These are phyloP conservation scores for Penicillium psychrosexuale DNA, from an alignment of 2,329 filamentous ascomycete genomes.

Conservation along the genomic window DNA sequence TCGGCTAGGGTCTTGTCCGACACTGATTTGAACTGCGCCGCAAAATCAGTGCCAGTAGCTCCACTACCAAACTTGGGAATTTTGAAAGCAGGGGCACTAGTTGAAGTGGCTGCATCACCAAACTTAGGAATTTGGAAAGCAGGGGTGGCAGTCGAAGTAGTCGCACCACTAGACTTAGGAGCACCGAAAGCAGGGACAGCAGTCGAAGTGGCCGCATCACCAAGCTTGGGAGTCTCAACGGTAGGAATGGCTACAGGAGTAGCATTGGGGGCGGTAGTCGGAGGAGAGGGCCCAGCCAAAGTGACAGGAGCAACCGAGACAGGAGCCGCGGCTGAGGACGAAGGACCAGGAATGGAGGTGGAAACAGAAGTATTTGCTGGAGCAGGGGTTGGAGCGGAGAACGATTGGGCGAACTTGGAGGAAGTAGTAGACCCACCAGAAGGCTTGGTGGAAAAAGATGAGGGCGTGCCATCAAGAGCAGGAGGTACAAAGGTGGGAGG, in stretches of 20 bases:
- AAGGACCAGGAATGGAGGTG: conserved; percentile 6
- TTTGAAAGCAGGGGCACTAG: neutral
- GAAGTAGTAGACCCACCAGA: conserved; percentile 12
- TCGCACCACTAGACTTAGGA: neutral
- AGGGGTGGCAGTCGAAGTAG: neutral
- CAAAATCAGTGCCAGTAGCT: conserved; percentile 35
- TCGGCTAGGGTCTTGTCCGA: conserved; percentile 43
- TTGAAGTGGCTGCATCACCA: neutral
- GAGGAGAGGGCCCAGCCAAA: neutral
- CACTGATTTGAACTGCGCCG: conserved; percentile 42
- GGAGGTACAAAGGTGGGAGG: neutral
- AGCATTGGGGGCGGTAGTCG: neutral
- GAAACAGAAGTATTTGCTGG: neutral
- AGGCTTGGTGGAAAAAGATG: conserved; percentile 7
- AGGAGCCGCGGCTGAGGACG: conserved; percentile 3
- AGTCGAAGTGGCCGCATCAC: conserved; percentile 17
- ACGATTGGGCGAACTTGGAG: conserved; percentile 21
- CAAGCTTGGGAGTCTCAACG: conserved; percentile 3
- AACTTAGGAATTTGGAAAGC: conserved; percentile 1
- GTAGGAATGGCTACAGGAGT: neutral
- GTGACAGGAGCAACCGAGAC: neutral
- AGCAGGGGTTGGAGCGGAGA: conserved; percentile 13
- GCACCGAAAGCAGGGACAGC: conserved; percentile 12
- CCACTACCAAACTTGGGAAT: conserved; percentile 34
- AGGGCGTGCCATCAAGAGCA: neutral